Conservation (phyloP, 768 basidiomycete species). For the Tephrocybe sp. region DNA sequence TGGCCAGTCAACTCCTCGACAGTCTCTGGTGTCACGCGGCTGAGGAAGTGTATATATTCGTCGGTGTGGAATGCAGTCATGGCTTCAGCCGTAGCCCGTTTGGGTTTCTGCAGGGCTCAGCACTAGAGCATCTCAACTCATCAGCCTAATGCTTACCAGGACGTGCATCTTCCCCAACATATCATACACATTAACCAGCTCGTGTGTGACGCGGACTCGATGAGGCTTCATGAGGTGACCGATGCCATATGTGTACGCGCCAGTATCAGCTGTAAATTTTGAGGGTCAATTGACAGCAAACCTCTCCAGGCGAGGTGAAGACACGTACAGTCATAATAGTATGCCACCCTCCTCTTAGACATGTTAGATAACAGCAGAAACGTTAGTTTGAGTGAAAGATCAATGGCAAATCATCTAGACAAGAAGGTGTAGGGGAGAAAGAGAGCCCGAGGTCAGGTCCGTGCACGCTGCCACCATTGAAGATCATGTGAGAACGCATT, state of each 20-base stretch:
- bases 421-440: constrained; percentile 10
- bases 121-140: neutral
- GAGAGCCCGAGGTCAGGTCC: constrained; percentile 13
- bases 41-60: constrained; percentile 93
- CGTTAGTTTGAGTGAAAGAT: constrained; percentile 1
- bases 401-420: constrained; percentile 13
- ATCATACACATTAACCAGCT: constrained; percentile 85
- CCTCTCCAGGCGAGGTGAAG: neutral
- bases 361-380: constrained; percentile 31
- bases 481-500: constrained; percentile 18
- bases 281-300: constrained; percentile 3
- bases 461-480: constrained; percentile 13
- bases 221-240: constrained; percentile 97
- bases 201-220: constrained; percentile 90
- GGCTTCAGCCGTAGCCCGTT: constrained; percentile 63
- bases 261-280: constrained; percentile 55
- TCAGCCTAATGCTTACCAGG: constrained; percentile 50
- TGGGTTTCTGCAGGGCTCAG: constrained; percentile 53
- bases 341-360: constrained; percentile 74
- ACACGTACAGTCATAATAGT: constrained; percentile 74
- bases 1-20: constrained; percentile 80
- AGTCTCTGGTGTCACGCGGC: constrained; percentile 88
- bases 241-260: constrained; percentile 75
- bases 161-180: constrained; percentile 95
- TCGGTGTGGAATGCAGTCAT: constrained; percentile 98